Evolutionary conservation across 176 grass and related monocot genomes (phyloP).

Genomic region (Hordeum marinum): DNA sequence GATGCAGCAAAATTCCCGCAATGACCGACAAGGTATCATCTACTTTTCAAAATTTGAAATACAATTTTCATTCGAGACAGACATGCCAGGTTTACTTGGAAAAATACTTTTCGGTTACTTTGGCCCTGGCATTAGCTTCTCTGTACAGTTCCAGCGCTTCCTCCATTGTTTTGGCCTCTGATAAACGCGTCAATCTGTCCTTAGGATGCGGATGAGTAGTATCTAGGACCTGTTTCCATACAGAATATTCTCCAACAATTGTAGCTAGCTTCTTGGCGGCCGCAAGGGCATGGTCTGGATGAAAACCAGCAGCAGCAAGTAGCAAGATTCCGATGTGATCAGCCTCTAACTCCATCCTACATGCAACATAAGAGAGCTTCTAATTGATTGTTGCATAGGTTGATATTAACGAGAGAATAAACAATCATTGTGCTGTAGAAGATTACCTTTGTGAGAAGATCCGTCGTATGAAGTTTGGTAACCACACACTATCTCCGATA

Average conservation of each 20-base stretch:
- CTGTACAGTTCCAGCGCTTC: background rate
- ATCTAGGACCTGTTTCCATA: too few relatives aligned
- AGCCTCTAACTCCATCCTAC: background rate
- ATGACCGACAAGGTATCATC: too few relatives aligned
- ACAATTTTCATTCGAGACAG: too few relatives aligned
- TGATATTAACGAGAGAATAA: too few relatives aligned
- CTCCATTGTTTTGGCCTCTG: background rate
- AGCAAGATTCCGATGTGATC: background rate
- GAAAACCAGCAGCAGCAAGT: background rate
- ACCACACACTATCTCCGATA: too few relatives aligned
- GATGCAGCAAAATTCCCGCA: too few relatives aligned
- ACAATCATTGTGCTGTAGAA: too few relatives aligned
- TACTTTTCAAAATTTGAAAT: too few relatives aligned
- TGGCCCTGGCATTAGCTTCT: background rate
- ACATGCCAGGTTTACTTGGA: background rate
- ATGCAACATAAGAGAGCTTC: too few relatives aligned
- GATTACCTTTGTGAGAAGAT: too few relatives aligned
- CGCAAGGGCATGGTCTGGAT: background rate
- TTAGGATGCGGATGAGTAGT: background rate
- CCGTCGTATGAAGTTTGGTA: too few relatives aligned
- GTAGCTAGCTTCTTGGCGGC: background rate
- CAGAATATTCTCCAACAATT: too few relatives aligned
- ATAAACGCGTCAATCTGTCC: background rate
- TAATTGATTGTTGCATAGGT: background rate
- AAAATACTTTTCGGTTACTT: background rate